Evolutionary conservation across 1,284 basidiomycete genomes (phyloP), one percentile per base, ranked within the genome.

Genomic region (Malassezia brasiliensis): DNA sequence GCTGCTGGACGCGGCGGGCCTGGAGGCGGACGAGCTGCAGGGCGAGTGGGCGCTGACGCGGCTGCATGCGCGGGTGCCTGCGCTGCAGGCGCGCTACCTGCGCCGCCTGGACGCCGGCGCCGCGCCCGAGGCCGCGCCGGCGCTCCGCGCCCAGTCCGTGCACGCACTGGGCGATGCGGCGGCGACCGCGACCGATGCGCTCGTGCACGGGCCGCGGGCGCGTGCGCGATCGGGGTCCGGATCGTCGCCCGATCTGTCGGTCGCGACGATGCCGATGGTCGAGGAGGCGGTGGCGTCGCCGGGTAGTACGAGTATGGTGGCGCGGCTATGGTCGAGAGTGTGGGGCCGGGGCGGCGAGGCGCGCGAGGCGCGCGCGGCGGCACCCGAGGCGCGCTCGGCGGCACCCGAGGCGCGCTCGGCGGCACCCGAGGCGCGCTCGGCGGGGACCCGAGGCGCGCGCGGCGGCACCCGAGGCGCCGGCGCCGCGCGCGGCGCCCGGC

Each of bases 11-110:
- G 44, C 37, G 2, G 22, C 40, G 38, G 45, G 38, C 10, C 51
- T 57, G 9, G 55, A 52, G 55, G 46, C 47, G 6, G 55, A 57
- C 34, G 55, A 57, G 19, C 25, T 57, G 22, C 41, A 42, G n/a
- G 55, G 55, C 20, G 55, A 47, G 7, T 57, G 55, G 55, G 8
- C 37, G 1, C 46, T 52, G 19, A 41, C 50, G n/a, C 50, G 41
- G 7, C 30, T 57, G 20, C 47, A 48, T 31, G 55, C 55, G 25
- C 55, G 55, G 15, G 42, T 57, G n/a, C 55, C 55, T 22, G 55
- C 55, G 11, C 42, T 57, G 8, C 55, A 57, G 25, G 50, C 51
- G 37, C 55, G 55, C 12, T 49, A 34, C 28, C 40, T 57, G 38
- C 55, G 55, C 15, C 34, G 45, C 28, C 39, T 36, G 9, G 45